Conservation (phyloP, 306 rosid genomes). For the Heteromeles arbutifolia region DNA sequence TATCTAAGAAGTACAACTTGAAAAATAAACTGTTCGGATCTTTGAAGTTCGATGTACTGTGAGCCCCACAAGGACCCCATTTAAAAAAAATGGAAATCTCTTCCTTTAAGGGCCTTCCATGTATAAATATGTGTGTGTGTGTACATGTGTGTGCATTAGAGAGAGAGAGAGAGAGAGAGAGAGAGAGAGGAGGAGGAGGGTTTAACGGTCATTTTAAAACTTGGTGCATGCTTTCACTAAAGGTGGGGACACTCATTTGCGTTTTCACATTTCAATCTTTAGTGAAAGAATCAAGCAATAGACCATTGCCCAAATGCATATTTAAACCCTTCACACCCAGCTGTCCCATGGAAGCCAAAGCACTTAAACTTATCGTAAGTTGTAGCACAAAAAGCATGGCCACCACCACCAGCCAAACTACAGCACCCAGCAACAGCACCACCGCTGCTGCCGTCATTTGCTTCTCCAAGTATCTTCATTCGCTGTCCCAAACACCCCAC, state of each 20-base stretch:
- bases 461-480: constrained; percentile 50
- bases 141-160: too few relatives aligned
- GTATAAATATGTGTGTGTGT: too few relatives aligned
- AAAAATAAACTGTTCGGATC: too few relatives aligned
- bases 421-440: constrained; percentile 22
- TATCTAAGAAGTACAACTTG: too few relatives aligned
- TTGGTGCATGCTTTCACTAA: constrained; percentile 27
- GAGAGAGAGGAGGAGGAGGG: neutral
- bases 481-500: constrained; percentile 78
- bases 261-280: constrained; percentile 20
- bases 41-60: too few relatives aligned
- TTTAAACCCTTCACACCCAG: constrained; percentile 46
- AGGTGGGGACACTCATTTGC: constrained; percentile 30
- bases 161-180: neutral
- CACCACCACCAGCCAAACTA: constrained; percentile 1
- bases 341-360: constrained; percentile 28
- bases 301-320: constrained; percentile 35
- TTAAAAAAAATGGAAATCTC: too few relatives aligned
- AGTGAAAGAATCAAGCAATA: constrained; percentile 26
- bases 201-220: constrained; percentile 11
- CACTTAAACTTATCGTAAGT: constrained; percentile 4
- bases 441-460: constrained; percentile 20
- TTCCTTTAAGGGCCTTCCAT: too few relatives aligned
- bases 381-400: constrained; percentile 27
- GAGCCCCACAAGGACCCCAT: too few relatives aligned